Percentiles rank a stretch among this genome's conserved stretches.
phyloP scores from a whole-genome alignment of 148 eudicot species.

The Agrostemma githago region DNA sequence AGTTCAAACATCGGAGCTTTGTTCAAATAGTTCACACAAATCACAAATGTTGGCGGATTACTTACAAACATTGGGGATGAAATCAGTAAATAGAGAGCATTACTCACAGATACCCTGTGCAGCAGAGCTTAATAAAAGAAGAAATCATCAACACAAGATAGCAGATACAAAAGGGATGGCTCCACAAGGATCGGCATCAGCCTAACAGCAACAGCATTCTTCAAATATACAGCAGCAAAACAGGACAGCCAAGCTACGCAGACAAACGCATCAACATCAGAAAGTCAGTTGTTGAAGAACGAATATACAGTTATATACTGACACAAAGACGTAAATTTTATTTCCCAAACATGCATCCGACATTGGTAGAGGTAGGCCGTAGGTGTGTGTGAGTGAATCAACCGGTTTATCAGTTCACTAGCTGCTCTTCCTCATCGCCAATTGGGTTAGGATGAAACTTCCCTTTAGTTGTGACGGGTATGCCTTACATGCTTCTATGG shows the following conservation, averaged over 20 bases:
- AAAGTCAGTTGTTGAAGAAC: neutral
- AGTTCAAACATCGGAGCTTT: neutral
- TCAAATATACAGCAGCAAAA: conserved; percentile 9
- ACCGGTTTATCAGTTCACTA: neutral
- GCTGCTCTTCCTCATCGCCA: neutral
- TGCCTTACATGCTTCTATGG: no score
- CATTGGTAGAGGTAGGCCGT: neutral
- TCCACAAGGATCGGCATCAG: neutral
- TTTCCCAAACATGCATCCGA: neutral
- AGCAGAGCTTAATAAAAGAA: neutral
- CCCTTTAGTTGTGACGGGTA: no score
- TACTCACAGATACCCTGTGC: neutral
- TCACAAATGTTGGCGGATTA: neutral
- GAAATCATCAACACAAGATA: neutral
- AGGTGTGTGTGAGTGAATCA: no score
- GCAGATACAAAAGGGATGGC: neutral
- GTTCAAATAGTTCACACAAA: conserved; percentile 1
- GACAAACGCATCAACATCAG: neutral
- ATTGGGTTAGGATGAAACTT: neutral
- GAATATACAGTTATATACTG: neutral
- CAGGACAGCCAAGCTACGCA: conserved; percentile 3
- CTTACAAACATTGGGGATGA: neutral
- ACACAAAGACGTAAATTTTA: neutral
- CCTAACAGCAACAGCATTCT: conserved; percentile 12
- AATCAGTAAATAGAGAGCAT: neutral